A percentile compares a stretch with the other conserved stretches of the same genome.
Evolutionary conservation across 2,329 filamentous ascomycete species (phyloP).

Genomic region (Alternaria arbusti): DNA sequence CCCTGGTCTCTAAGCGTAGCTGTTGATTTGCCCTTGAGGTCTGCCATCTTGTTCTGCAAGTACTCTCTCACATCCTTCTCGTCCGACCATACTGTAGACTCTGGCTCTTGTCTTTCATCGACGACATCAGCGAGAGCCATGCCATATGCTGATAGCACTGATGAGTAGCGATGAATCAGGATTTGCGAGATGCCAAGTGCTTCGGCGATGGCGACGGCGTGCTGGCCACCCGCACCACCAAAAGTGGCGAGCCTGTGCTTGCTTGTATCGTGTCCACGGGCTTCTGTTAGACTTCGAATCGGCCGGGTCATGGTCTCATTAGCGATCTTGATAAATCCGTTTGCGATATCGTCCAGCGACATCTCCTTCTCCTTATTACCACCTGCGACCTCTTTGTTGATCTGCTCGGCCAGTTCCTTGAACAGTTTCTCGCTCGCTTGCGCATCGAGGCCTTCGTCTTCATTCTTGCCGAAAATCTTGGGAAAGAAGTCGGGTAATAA

Average conservation of each 20-base stretch:
- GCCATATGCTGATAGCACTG: conserved; percentile 86
- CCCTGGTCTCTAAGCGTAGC: conserved; percentile 76
- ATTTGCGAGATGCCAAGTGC: conserved; percentile 85
- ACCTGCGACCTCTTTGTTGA: conserved; percentile 76
- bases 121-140: conserved; percentile 95
- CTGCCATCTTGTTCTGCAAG: conserved; percentile 75
- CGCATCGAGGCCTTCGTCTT: conserved; percentile 79
- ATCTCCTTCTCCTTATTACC: conserved; percentile 65
- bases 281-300: conserved; percentile 88
- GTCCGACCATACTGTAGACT: conserved; percentile 66
- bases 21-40: conserved; percentile 77
- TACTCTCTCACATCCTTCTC: conserved; percentile 64
- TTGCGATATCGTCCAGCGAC: conserved; percentile 83
- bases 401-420: conserved; percentile 74
- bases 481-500: conserved; percentile 91
- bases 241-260: conserved; percentile 92
- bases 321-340: conserved; percentile 86
- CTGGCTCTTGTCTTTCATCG: conserved; percentile 84
- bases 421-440: conserved; percentile 78
- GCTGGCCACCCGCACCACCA: conserved; percentile 88
- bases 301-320: conserved; percentile 92
- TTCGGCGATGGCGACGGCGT: conserved; percentile 88
- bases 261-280: conserved; percentile 88
- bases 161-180: conserved; percentile 84
- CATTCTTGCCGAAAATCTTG: conserved; percentile 91